Evolutionary conservation across 139 green algal species (phyloP), one percentile per base, ranked within the genome.

Genomic region (Coelastrella sp.): DNA sequence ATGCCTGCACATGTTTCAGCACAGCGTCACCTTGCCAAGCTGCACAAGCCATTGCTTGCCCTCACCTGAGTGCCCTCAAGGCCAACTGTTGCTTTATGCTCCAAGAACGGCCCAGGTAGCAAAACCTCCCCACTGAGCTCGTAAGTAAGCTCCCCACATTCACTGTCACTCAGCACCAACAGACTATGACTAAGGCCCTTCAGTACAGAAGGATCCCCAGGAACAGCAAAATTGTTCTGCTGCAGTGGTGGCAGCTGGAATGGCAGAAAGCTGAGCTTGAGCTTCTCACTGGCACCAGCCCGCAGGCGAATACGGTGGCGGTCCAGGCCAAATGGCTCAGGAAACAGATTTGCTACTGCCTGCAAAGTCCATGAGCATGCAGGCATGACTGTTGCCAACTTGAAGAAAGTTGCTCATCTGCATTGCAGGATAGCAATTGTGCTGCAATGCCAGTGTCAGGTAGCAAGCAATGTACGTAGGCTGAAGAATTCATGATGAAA

Each of bases 241-340:
- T 85, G 58, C 57, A 57, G 93, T 0, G 91, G 92, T 63, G 91
- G 93, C 76, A 95, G 82, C 19, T 78, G 87, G 89, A 97, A 98
- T 25, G 96, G 96, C 58, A 98, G 93, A 93, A 96, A 98, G 68
- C 89, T 92, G n/a, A 90, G 92, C 19, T 87, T 84, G 68, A 97
- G 81, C 85, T 92, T 94, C 87, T 94, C 95, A 12, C 83, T 90
- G 82, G 89, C 88, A 73, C 93, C 93, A 17, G 89, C 85, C 78
- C 95, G 95, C n/a, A 97, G 82, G 8, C 93, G 91, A 61, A 96
- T 15, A 1, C 94, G 90, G 24, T 80, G 80, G n/a, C 90, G 90
- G 82, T 96, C 95, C 65, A 96, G 63, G 19, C 93, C 95, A 90
- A 97, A 96, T 0, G 95, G 82, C 19, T 96, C 90, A 11, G 95